These are phyloP conservation scores for Alternaria atra DNA, from an alignment of 2,329 filamentous ascomycete species.

Conservation along the genomic window DNA sequence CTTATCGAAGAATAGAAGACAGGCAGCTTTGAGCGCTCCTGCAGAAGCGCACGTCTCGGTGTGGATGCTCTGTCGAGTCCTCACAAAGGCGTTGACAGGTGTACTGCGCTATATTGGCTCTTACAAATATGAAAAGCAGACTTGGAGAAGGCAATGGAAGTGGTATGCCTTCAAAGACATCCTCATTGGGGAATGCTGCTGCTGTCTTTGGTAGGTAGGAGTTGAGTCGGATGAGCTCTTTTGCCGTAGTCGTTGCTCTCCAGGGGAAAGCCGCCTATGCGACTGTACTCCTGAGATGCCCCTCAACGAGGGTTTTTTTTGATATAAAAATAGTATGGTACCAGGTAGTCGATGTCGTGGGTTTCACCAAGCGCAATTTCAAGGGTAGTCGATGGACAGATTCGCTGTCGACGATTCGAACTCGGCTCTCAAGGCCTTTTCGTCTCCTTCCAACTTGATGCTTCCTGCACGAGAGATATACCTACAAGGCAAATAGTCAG, in stretches of 20 bases:
- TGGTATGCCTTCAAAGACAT: background rate
- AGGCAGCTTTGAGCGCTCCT: background rate
- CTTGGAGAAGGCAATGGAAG: background rate
- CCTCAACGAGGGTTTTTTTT: too few species aligned
- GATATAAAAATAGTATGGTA: background rate
- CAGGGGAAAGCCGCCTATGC: background rate
- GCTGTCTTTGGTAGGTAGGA: background rate
- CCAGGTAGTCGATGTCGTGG: background rate
- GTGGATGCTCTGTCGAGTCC: background rate
- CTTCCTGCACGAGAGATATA: slow-evolving; percentile 14
- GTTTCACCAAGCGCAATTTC: slow-evolving; percentile 11
- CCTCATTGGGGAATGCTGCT: background rate
- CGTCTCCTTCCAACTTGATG: slow-evolving; percentile 35
- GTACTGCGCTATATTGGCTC: background rate
- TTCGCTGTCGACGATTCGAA: background rate
- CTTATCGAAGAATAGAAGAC: background rate
- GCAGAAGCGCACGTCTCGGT: background rate
- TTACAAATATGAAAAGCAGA: background rate
- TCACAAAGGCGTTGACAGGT: background rate
- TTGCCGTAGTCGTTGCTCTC: background rate
- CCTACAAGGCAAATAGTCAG: slow-evolving; percentile 15
- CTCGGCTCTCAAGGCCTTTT: slow-evolving; percentile 29
- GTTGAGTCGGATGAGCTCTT: background rate
- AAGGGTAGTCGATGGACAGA: slow-evolving; percentile 5
- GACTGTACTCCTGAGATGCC: background rate